Percentiles rank a stretch among this genome's conserved stretches.
Conservation (phyloP, 805 yeast species). For the Pichia californica region DNA sequence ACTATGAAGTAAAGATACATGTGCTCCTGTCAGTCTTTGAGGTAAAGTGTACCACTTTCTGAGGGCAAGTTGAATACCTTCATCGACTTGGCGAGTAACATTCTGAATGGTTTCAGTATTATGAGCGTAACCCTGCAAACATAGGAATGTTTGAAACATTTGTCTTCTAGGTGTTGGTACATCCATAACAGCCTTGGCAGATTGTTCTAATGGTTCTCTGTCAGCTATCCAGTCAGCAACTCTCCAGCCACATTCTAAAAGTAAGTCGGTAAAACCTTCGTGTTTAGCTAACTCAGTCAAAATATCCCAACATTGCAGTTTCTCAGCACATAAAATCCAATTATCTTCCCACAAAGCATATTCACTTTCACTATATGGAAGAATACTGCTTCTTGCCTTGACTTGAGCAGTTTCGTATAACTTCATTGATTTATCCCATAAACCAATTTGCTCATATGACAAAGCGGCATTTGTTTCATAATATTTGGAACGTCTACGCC, state of each 20-base stretch:
- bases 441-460: constrained; percentile 89
- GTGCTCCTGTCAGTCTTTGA: constrained; percentile 67
- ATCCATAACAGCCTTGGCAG: constrained; percentile 95
- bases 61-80: constrained; percentile 88
- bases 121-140: constrained; percentile 89
- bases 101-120: constrained; percentile 82
- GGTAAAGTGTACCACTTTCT: constrained; percentile 94
- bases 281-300: constrained; percentile 94
- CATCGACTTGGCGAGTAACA: constrained; percentile 82
- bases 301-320: constrained; percentile 96
- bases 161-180: constrained; percentile 98
- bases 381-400: constrained; percentile 88
- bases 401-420: constrained; percentile 95
- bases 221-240: constrained; percentile 98
- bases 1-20: constrained; percentile 81
- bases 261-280: constrained; percentile 91
- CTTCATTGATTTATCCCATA: constrained; percentile 92
- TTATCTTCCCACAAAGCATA: constrained; percentile 97
- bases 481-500: constrained; percentile 96
- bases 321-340: constrained; percentile 96
- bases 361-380: constrained; percentile 94
- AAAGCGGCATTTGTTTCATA: constrained; percentile 88
- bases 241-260: constrained; percentile 99
- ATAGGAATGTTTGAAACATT: constrained; percentile 88
- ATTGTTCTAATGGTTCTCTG: constrained; percentile 87